These are phyloP conservation scores for Penicillium psychrosexuale DNA, from an alignment of 2,329 filamentous ascomycete genomes.

Conservation along the genomic window DNA sequence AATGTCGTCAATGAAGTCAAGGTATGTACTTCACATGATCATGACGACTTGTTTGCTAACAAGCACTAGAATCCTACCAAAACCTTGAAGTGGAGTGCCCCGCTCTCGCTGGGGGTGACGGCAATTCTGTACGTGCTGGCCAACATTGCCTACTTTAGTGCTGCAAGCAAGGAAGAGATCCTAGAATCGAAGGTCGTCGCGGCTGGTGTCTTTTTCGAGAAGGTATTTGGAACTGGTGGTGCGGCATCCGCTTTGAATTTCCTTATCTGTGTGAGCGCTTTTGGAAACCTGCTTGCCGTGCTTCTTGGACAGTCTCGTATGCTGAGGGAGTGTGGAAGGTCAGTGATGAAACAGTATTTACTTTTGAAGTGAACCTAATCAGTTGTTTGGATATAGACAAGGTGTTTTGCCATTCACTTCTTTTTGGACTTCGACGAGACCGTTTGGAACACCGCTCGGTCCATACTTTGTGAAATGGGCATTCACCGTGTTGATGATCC, in stretches of 20 bases:
- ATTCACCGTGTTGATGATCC: constrained; percentile 59
- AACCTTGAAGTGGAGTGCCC: constrained; percentile 52
- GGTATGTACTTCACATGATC: constrained; percentile 21
- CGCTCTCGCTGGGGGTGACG: constrained; percentile 52
- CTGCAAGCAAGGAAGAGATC: constrained; percentile 56
- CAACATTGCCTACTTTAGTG: constrained; percentile 61
- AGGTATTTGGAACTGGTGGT: constrained; percentile 52
- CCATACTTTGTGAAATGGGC: constrained; percentile 59
- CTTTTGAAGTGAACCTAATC: not conserved
- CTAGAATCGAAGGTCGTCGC: constrained; percentile 52
- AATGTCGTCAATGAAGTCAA: constrained; percentile 61
- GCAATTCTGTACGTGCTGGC: constrained; percentile 57
- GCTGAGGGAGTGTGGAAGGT: constrained; percentile 60
- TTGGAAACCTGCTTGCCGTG: constrained; percentile 58
- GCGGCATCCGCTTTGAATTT: constrained; percentile 57
- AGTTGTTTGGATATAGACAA: constrained; percentile 39
- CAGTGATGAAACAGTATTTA: not conserved
- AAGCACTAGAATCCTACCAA: constrained; percentile 52
- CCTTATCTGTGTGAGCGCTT: constrained; percentile 56
- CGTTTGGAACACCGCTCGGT: constrained; percentile 61
- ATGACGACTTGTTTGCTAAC: not conserved
- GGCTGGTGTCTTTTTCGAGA: constrained; percentile 58
- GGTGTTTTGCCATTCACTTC: constrained; percentile 59
- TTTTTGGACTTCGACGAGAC: constrained; percentile 62
- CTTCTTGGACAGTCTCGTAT: constrained; percentile 55